phyloP scores from a whole-genome alignment of 441 rosid genomes.

The Erodium chrysanthum region DNA sequence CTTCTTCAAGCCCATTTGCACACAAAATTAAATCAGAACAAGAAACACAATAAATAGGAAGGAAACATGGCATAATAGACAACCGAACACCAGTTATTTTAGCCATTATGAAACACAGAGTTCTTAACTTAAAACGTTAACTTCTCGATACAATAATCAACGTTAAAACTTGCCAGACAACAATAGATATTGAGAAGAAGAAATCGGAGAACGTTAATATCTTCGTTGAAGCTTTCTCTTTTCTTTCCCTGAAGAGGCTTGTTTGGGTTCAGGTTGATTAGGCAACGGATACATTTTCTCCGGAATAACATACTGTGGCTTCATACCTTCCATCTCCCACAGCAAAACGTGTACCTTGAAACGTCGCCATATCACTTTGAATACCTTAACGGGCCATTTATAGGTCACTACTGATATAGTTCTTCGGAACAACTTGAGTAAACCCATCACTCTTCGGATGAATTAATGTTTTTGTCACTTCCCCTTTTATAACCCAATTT shows the following conservation, averaged over 20 bases:
- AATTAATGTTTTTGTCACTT: background rate
- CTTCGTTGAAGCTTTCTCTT: background rate
- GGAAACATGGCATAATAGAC: too few species aligned
- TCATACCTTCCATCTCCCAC: conserved; percentile 1
- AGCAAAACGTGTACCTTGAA: background rate
- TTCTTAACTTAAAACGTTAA: too few species aligned
- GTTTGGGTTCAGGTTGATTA: background rate
- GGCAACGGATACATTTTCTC: background rate
- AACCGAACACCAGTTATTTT: too few species aligned
- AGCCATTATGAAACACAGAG: too few species aligned
- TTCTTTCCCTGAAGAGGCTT: background rate
- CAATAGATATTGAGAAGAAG: too few species aligned
- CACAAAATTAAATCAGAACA: too few species aligned
- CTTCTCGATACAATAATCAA: too few species aligned
- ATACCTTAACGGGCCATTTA: background rate
- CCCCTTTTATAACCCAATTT: too few species aligned
- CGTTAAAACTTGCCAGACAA: too few species aligned
- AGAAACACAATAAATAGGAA: too few species aligned
- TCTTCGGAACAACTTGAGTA: background rate
- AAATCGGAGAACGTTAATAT: background rate
- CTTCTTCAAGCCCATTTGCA: too few species aligned
- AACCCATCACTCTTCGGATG: background rate
- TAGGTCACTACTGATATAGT: background rate
- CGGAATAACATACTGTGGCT: background rate
- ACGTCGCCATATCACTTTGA: background rate